These are phyloP conservation scores for Yamadazyma kanchanaburiensis DNA, from an alignment of 1,139 yeast genomes.

Conservation along the genomic window DNA sequence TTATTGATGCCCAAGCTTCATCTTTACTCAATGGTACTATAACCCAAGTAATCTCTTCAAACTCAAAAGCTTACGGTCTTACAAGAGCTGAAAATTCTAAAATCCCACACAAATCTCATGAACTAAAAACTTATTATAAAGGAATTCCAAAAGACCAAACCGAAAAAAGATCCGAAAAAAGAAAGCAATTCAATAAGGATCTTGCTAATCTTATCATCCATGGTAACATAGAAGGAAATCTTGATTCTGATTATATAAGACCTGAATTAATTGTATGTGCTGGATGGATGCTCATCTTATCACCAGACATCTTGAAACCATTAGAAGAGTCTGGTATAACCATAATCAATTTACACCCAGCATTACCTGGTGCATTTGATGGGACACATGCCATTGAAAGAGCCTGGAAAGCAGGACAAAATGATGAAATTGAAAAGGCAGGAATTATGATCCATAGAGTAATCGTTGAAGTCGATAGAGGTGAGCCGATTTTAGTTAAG, in stretches of 20 bases:
- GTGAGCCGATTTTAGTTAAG: constrained; percentile 81
- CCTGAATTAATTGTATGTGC: constrained; percentile 95
- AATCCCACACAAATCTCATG: constrained; percentile 70
- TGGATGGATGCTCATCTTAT: constrained; percentile 94
- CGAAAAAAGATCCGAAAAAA: constrained; percentile 52
- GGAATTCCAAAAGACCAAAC: constrained; percentile 66
- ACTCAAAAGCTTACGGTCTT: constrained; percentile 78
- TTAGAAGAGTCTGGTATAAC: constrained; percentile 60
- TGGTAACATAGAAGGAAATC: constrained; percentile 34
- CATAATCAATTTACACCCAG: constrained; percentile 92
- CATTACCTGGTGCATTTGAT: constrained; percentile 94
- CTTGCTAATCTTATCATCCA: constrained; percentile 64
- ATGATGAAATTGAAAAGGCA: constrained; percentile 70
- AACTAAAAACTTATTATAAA: constrained; percentile 69
- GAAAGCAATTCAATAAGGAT: constrained; percentile 73
- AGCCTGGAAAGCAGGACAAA: constrained; percentile 93
- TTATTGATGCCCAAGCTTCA: constrained; percentile 65
- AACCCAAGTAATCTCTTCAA: constrained; percentile 78
- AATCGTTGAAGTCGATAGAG: constrained; percentile 90
- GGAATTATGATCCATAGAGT: constrained; percentile 98
- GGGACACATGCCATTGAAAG: constrained; percentile 97
- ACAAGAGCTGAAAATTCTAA: constrained; percentile 66
- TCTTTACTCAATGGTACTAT: constrained; percentile 52
- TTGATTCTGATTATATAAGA: constrained; percentile 29
- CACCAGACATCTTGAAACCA: constrained; percentile 70